Base-by-base conservation (phyloP, 768 basidiomycete genomes). In the Exidia glandulosa region DNA sequence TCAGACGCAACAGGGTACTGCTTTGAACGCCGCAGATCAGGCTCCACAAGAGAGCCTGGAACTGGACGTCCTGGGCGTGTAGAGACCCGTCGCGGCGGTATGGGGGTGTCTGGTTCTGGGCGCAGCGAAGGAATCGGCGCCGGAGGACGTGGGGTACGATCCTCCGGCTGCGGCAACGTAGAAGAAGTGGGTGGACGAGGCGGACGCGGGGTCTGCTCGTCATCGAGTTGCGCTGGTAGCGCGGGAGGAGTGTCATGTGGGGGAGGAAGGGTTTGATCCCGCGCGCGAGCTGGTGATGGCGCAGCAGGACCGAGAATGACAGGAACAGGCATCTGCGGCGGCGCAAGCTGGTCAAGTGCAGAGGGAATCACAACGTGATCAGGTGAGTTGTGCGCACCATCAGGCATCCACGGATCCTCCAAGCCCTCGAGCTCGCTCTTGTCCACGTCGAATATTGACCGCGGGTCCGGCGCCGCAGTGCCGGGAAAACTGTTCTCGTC, bases 401-500 rank as follows among this genome's bases (percentile, higher is more conserved):
- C 36, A 37, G 36, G 10, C 19, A 19, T 6, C 25, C 10, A 25
- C 7, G 50, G 50, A 27, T 25, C 25, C 25, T 6, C 25, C 25
- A 25, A 54, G 41, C 16, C 23, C 16, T 19, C 16, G 50, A 54
- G 50, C 9, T 13, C 50, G 13, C 19, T 19, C 10, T 37, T 37
- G 36, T 37, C 36, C 10, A 10, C 36, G 10, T 37, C 10, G 36
- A 10, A 37, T 19, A 37, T 37, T 19, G 36, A 19, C 36, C 9
- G 10, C 9, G 36, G 36, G 36, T 19, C 47, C 13, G 25, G 47
- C 16, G 2, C 23, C 10, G 47, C 16, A 23, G 50, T 7, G 7
- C 50, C 50, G 12, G 70, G 69, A 36, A 71, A 69, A 50, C 63
- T 60, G 2, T 64, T 31, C 54, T 75, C 73, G 64, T 75, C 71